Conservation (phyloP, 805 yeast genomes). For the Saccharomycopsis fibuligera region DNA sequence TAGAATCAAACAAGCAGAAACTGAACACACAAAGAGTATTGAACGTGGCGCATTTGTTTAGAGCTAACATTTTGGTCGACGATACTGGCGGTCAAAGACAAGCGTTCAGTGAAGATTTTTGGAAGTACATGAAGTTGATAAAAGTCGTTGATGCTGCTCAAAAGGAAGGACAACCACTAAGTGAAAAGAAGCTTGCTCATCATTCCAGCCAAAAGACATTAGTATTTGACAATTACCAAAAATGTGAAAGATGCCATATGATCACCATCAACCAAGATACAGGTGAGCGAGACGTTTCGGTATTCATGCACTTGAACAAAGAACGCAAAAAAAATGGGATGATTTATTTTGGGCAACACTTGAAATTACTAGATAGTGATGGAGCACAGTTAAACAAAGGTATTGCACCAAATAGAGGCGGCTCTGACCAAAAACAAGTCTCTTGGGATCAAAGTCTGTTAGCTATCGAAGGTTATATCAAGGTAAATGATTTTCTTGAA, state of each 20-base stretch:
- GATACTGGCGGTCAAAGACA: slow-evolving; percentile 9
- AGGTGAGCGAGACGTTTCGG: slow-evolving; percentile 30
- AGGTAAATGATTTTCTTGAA: not conserved
- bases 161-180: no score
- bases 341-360: slow-evolving; percentile 34
- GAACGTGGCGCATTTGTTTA: slow-evolving; percentile 23
- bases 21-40: slow-evolving; percentile 19
- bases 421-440: no score
- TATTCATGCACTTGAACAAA: slow-evolving; percentile 31
- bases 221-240: slow-evolving; percentile 24
- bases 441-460: not conserved
- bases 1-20: not conserved
- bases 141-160: no score
- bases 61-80: slow-evolving; percentile 36
- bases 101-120: slow-evolving; percentile 36
- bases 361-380: slow-evolving; percentile 21
- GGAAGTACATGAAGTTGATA: slow-evolving; percentile 26
- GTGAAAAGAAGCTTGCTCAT: no score
- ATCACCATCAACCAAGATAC: slow-evolving; percentile 33
- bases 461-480: not conserved
- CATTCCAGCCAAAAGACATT: slow-evolving; percentile 8
- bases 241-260: slow-evolving; percentile 40
- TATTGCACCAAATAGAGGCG: no score
- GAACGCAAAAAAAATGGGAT: slow-evolving; percentile 32
- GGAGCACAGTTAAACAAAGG: no score